Conservation (phyloP, 345 rosid genomes). For the Eucalyptus guilfoylei region DNA sequence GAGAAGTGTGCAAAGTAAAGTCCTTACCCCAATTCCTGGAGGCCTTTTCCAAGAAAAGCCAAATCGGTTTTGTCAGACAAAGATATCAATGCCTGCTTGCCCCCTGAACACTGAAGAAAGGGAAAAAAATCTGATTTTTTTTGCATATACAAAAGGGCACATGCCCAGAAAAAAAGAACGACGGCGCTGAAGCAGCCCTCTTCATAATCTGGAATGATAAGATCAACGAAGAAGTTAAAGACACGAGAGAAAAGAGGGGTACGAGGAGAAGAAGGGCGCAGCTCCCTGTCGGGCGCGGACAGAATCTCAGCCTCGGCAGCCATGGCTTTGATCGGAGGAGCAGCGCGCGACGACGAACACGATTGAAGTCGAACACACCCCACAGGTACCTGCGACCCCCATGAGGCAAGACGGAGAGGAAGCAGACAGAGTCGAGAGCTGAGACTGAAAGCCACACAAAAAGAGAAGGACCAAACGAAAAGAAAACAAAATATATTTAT, state of each 20-base stretch:
- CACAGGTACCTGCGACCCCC: background rate
- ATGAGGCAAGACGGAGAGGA: background rate
- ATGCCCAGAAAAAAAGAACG: background rate
- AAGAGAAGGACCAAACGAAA: background rate
- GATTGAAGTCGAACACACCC: background rate
- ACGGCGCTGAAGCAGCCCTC: too few species aligned
- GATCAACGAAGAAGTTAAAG: background rate
- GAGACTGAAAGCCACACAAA: background rate
- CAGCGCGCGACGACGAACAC: background rate
- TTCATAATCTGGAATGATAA: background rate
- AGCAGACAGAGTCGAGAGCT: background rate
- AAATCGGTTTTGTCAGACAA: conserved; percentile 52
- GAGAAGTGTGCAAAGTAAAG: too few species aligned
- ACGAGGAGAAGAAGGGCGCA: background rate
- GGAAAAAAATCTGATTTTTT: background rate
- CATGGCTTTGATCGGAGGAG: background rate
- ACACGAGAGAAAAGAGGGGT: background rate
- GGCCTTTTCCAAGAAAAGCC: too few species aligned
- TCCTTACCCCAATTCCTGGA: too few species aligned
- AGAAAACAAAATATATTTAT: background rate
- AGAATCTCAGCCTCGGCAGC: background rate
- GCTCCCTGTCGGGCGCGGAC: background rate
- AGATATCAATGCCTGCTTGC: conserved; percentile 76
- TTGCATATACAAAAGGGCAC: background rate
- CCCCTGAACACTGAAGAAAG: conserved; percentile 10